Percentiles rank a stretch among this genome's conserved stretches.
Conservation (phyloP, 2,329 filamentous ascomycete species). For the Neonectria ditissima region DNA sequence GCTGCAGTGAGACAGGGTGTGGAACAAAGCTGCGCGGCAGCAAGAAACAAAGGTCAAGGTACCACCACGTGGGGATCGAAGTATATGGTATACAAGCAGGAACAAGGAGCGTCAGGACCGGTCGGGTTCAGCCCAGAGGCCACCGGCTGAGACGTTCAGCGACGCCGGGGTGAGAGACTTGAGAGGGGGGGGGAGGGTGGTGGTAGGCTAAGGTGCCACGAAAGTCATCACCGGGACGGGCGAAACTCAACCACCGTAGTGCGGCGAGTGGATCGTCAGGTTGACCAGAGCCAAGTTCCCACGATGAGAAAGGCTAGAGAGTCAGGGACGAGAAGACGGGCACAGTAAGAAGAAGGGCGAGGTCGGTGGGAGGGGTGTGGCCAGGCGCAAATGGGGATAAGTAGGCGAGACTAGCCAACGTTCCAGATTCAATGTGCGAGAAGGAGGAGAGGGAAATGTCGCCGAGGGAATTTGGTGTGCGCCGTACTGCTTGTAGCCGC, state of each 20-base stretch:
- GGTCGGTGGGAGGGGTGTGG: slow-evolving; percentile 35
- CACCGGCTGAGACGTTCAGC: slow-evolving; percentile 46
- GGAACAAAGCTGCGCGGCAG: slow-evolving; percentile 46
- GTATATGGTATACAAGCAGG: slow-evolving; percentile 51
- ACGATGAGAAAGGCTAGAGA: slow-evolving; percentile 39
- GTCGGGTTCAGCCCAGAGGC: slow-evolving; percentile 43
- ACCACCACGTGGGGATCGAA: slow-evolving; percentile 52
- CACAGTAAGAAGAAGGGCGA: slow-evolving; percentile 37
- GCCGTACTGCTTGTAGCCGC: slow-evolving; percentile 38
- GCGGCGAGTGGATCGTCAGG: slow-evolving; percentile 45
- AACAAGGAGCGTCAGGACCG: slow-evolving; percentile 48
- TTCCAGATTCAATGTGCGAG: slow-evolving; percentile 32
- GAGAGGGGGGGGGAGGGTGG: slow-evolving; percentile 48
- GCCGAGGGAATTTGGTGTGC: slow-evolving; percentile 31
- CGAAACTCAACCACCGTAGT: slow-evolving; percentile 44
- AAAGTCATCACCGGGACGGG: slow-evolving; percentile 49
- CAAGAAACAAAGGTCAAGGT: slow-evolving; percentile 51
- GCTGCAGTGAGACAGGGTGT: slow-evolving; percentile 54
- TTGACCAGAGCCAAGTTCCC: slow-evolving; percentile 37
- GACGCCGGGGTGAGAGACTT: slow-evolving; percentile 46
- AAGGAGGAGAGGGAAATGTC: slow-evolving; percentile 18
- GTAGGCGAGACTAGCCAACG: slow-evolving; percentile 39
- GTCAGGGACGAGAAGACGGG: slow-evolving; percentile 36
- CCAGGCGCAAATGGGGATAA: slow-evolving; percentile 44
- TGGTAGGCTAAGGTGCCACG: slow-evolving; percentile 52